Percentiles rank a stretch among this genome's conserved stretches.
Evolutionary conservation across 305 asterid species (phyloP).

Genomic region (Solanum aculeatissimum): DNA sequence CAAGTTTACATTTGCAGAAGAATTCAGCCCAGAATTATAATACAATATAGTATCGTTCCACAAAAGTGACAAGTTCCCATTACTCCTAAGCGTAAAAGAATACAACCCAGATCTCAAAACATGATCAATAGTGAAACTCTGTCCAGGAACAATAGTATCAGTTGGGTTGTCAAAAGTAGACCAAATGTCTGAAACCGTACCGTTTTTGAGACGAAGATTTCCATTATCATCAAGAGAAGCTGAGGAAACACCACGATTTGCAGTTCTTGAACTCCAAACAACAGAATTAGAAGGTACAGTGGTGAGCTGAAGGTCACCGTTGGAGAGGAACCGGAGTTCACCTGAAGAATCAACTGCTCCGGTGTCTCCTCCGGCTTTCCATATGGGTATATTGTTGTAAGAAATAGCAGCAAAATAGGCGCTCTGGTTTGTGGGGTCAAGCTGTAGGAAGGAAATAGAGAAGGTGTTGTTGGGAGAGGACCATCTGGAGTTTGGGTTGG

Average conservation of each 20-base stretch:
- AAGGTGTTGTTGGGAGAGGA: constrained; percentile 45
- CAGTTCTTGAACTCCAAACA: constrained; percentile 60
- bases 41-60: constrained; percentile 46
- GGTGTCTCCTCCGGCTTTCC: constrained; percentile 53
- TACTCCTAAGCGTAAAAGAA: constrained; percentile 24
- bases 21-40: constrained; percentile 31
- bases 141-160: constrained; percentile 57
- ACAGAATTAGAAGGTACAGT: constrained; percentile 6
- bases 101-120: constrained; percentile 41
- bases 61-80: constrained; percentile 34
- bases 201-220: constrained; percentile 43
- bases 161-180: constrained; percentile 59
- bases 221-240: constrained; percentile 58
- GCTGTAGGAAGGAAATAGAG: constrained; percentile 37
- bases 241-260: constrained; percentile 31
- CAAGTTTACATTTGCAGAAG: constrained; percentile 16
- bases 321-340: constrained; percentile 34
- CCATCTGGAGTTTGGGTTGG: constrained; percentile 56
- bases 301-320: constrained; percentile 59
- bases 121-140: constrained; percentile 32
- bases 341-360: constrained; percentile 48
- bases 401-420: constrained; percentile 40
- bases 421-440: constrained; percentile 15
- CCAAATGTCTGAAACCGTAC: constrained; percentile 27
- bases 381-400: constrained; percentile 35